These are phyloP conservation scores for Tubosaeta sp. DNA, from an alignment of 768 basidiomycete genomes.

Conservation along the genomic window DNA sequence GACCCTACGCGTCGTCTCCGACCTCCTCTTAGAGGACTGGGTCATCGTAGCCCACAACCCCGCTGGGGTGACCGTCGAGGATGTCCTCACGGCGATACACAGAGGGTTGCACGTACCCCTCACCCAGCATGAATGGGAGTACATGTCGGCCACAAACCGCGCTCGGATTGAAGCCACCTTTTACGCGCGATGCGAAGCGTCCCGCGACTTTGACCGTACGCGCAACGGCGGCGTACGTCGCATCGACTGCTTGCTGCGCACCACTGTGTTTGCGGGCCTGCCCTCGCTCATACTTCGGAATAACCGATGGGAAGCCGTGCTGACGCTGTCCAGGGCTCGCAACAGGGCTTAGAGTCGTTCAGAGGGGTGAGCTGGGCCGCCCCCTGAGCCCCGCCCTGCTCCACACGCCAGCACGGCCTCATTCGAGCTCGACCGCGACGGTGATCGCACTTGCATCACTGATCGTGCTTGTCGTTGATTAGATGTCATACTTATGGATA, in stretches of 20 bases:
- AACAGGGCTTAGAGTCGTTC: background rate
- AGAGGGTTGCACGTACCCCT: slow-evolving; percentile 36
- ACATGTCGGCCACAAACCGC: slow-evolving; percentile 39
- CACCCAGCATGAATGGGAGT: slow-evolving; percentile 40
- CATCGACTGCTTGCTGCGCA: slow-evolving; percentile 46
- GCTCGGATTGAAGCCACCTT: slow-evolving; percentile 39
- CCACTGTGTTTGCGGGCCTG: slow-evolving; percentile 51
- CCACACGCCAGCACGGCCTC: slow-evolving; percentile 2
- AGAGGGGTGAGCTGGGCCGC: background rate
- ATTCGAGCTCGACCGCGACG: slow-evolving; percentile 1
- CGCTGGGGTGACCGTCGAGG: slow-evolving; percentile 46
- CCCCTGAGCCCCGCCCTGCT: background rate
- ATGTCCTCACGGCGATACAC: slow-evolving; percentile 48
- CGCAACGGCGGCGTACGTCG: slow-evolving; percentile 42
- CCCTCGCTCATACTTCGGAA: slow-evolving; percentile 36
- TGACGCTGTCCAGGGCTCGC: slow-evolving; percentile 39
- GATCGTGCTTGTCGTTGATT: background rate
- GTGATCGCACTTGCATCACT: slow-evolving; percentile 12
- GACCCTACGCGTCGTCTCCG: slow-evolving; percentile 41
- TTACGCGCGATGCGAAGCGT: slow-evolving; percentile 42
- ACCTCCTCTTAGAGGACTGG: slow-evolving; percentile 43
- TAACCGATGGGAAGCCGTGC: slow-evolving; percentile 37
- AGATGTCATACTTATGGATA: slow-evolving; percentile 5
- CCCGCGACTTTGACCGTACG: slow-evolving; percentile 32
- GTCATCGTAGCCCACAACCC: slow-evolving; percentile 38